Base-by-base conservation (phyloP, 306 rosid species). In the Fragaria nilgerrensis region DNA sequence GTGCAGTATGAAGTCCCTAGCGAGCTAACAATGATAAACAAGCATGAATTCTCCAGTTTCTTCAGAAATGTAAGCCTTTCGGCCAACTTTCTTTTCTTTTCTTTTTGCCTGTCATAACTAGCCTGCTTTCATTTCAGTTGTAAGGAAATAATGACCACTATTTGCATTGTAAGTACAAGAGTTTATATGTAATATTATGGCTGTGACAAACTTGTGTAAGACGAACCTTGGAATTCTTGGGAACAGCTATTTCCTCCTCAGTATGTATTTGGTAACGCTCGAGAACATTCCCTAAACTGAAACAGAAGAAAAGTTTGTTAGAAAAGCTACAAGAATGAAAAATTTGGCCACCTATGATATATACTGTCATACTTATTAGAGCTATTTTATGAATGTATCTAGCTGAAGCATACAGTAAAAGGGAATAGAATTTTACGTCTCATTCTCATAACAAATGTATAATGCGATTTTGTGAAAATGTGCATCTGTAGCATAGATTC, bases 161-260 rank as follows among this genome's bases (percentile, higher is more conserved):
- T 34, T 64, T 64, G 36, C 7, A 25, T 13, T 25, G 23, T 17
- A 64, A 16, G 5, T 36, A 64, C 11, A 14, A 29, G 63, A 56
- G 22, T 53, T 55, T n/a, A 55, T n/a, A n/a, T 23, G 36, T 12
- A 12, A 59, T 12, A 11, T 19, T 58, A 23, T 56, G 34, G 64
- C 16, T 13, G 12, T 8, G 43, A n/a, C 8, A 29, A 17, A 9
- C 2, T 36, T 9, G 22, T 65, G 47, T 16, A 50, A 43, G 49
- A 67, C 83, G 34, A 48, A 80, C 83, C 83, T 68, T 48, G 48
- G 13, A 62, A 68, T 34, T 56, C 63, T 75, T 58, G 76, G 75
- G 5, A 19, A 2, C 53, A 5, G 75, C 75, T 29, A 7, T 19
- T 48, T 68, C 71, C 49, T 80, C 75, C 14, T 48, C 79, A 15